Evolutionary conservation across 768 basidiomycete genomes (phyloP).

Genomic region (Mycena belliarum): DNA sequence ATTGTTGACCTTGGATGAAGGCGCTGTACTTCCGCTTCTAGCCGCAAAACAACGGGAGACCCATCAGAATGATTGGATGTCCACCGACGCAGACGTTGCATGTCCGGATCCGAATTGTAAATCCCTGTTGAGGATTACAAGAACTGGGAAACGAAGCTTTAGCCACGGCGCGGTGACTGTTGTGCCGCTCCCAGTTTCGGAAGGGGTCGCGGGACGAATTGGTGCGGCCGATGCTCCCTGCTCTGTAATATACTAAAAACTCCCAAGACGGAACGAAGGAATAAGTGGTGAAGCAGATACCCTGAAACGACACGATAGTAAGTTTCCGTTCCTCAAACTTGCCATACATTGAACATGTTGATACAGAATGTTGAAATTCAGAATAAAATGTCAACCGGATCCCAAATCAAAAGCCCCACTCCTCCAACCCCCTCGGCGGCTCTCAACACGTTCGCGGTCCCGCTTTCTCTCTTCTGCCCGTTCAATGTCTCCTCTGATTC

Average conservation of each 20-base stretch:
- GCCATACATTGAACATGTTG: too few species aligned
- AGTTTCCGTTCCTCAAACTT: too few species aligned
- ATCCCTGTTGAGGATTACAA: constrained; percentile 51
- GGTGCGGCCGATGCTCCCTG: neutral
- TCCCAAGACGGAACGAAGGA: neutral
- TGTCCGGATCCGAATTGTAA: constrained; percentile 70
- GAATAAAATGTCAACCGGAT: neutral
- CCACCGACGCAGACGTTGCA: constrained; percentile 62
- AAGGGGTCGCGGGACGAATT: neutral
- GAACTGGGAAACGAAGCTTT: constrained; percentile 54
- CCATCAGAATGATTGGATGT: constrained; percentile 65
- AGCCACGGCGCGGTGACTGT: constrained; percentile 55
- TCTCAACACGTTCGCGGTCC: constrained; percentile 26
- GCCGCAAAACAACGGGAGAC: constrained; percentile 65
- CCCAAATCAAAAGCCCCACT: constrained; percentile 37
- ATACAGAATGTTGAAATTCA: neutral
- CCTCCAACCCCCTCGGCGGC: constrained; percentile 29
- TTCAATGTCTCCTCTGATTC: constrained; percentile 23
- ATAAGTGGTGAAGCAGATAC: too few species aligned
- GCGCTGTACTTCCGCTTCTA: constrained; percentile 62
- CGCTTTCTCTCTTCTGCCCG: constrained; percentile 29
- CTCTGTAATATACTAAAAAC: too few species aligned
- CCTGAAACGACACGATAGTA: too few species aligned
- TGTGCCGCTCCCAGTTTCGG: constrained; percentile 32
- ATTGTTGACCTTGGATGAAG: constrained; percentile 35